These are phyloP conservation scores for Tagetes erecta DNA, from an alignment of 129 eudicot species.

Conservation along the genomic window DNA sequence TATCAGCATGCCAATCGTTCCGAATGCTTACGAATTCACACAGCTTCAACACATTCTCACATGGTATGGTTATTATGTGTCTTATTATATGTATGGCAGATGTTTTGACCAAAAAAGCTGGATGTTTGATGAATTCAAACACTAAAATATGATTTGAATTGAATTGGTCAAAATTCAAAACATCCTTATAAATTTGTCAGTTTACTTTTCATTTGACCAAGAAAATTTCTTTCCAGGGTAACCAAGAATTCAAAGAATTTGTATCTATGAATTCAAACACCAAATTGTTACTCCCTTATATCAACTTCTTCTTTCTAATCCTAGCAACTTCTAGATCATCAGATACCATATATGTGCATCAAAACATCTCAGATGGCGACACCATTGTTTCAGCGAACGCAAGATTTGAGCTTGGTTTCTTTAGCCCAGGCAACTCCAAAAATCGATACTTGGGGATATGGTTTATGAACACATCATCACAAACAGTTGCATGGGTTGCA, in stretches of 20 bases:
- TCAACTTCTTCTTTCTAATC: neutral
- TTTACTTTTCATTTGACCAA: neutral
- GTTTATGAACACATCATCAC: conserved; percentile 12
- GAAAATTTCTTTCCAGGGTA: neutral
- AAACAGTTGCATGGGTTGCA: conserved; percentile 31
- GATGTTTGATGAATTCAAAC: neutral
- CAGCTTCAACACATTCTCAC: neutral
- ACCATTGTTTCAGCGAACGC: conserved; percentile 17
- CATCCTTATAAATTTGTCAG: neutral
- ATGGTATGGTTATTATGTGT: neutral
- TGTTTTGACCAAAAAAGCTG: neutral
- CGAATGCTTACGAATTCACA: too few relatives aligned
- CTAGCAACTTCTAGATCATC: neutral
- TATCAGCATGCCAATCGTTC: too few relatives aligned
- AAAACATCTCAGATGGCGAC: conserved; percentile 4
- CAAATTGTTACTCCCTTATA: neutral
- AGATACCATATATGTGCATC: neutral
- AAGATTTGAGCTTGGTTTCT: conserved; percentile 39
- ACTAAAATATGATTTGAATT: neutral
- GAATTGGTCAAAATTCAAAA: neutral
- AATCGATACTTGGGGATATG: conserved; percentile 34
- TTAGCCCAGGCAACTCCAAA: conserved; percentile 36
- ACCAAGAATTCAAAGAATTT: neutral
- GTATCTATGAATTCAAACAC: neutral
- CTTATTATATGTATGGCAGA: too few relatives aligned